Base-by-base conservation (phyloP, 495 filamentous ascomycete genomes). In the Penicillium silybi region DNA sequence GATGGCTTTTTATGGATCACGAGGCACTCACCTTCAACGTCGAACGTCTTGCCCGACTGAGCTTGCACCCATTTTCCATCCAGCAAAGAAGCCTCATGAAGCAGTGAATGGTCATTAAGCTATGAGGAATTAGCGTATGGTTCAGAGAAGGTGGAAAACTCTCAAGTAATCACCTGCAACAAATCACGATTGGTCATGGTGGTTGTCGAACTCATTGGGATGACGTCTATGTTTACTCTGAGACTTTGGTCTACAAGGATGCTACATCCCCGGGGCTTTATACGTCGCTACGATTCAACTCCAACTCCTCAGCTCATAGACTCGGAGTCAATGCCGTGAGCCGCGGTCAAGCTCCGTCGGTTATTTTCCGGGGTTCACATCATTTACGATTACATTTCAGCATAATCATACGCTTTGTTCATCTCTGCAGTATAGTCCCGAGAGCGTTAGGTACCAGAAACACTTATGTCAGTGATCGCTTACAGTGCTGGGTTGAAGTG, bases 11-110 rank as follows among this genome's bases (percentile, higher is more conserved):
- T 39, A 3, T 2, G 37, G 16, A 13, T 39, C 13, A 10, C 18
- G 7, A n/a, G 37, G 17, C 10, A 34, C 48, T 15, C 11, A 47
- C 50, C 50, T 46, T 53, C 50, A 25, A 53, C 37, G 5, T 32
- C 37, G 44, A 53, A 53, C 9, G 34, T 45, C 37, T 53, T 19
- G 23, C 50, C 35, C 13, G 43, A 42, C 18, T 35, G 34, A 11
- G 50, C 25, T 19, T 46, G 34, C 9, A 47, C 43, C 50, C 50
- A 53, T 53, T 53, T 7, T 6, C 50, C 50, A 41, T 53, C 17
- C 7, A 53, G 37, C 34, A 53, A 15, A 3, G 50, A 53, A 16
- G 43, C 44, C 26, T 53, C 50, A 32, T 53, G 50, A 10, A 53
- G 13, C 8, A 53, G 37, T 3, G 43, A 41, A 8, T 9, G 23